Evolutionary conservation across 768 basidiomycete genomes (phyloP).

Genomic region (Leccinum longicurvipes): DNA sequence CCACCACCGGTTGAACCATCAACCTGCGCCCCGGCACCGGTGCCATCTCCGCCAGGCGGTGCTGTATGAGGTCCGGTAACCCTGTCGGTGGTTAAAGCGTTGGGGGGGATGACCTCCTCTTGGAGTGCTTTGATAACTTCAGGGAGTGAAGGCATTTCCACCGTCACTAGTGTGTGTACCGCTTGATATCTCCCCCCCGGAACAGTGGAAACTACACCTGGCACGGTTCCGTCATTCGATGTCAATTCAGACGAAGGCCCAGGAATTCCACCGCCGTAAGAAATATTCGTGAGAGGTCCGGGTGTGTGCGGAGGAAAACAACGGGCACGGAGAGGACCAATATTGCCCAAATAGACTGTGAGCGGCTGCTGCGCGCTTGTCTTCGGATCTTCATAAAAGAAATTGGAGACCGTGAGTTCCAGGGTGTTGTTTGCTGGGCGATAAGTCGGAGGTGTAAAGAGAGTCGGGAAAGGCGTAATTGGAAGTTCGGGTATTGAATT

Average conservation of each 20-base stretch:
- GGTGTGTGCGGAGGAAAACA: conserved; percentile 72
- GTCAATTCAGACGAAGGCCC: conserved; percentile 35
- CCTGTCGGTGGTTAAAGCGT: conserved; percentile 33
- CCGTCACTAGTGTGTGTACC: conserved; percentile 77
- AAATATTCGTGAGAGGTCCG: conserved; percentile 61
- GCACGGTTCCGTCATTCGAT: conserved; percentile 21
- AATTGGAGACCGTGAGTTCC: conserved; percentile 84
- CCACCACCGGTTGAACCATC: conserved; percentile 27
- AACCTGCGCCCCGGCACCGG: conserved; percentile 24
- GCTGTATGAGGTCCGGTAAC: conserved; percentile 37
- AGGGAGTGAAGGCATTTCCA: conserved; percentile 75
- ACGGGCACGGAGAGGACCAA: conserved; percentile 80
- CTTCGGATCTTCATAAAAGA: conserved; percentile 76
- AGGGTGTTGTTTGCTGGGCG: conserved; percentile 68
- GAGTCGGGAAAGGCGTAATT: conserved; percentile 87
- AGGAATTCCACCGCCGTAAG: conserved; percentile 50
- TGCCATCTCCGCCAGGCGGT: conserved; percentile 22
- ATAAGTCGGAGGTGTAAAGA: conserved; percentile 78
- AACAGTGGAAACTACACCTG: conserved; percentile 19
- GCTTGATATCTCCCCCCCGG: conserved; percentile 50
- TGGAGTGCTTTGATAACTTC: conserved; percentile 79
- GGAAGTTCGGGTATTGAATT: conserved; percentile 72
- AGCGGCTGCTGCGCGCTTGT: conserved; percentile 64
- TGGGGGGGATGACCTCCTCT: conserved; percentile 57
- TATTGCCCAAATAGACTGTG: conserved; percentile 84